Percentiles rank a stretch among this genome's conserved stretches.
Evolutionary conservation across 768 basidiomycete genomes (phyloP).

Genomic region (Cubamyces lactineus): DNA sequence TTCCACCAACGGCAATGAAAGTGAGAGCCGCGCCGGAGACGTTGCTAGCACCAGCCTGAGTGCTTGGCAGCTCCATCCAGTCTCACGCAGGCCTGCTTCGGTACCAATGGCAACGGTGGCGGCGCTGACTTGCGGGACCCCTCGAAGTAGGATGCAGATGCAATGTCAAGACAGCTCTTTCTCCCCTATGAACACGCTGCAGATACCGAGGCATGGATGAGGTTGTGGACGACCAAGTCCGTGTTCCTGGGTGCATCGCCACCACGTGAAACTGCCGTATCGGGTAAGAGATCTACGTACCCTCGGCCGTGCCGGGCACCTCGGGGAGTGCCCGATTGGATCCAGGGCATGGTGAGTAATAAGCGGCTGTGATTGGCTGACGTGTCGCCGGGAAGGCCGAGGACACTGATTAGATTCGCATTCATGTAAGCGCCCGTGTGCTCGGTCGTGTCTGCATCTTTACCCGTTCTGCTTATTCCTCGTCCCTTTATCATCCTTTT

Average conservation of each 20-base stretch:
- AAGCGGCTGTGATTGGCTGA: conserved; percentile 10
- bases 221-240: too few relatives aligned
- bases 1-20: too few relatives aligned
- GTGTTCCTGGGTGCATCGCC: conserved; percentile 1
- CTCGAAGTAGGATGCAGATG: too few relatives aligned
- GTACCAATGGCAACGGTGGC: too few relatives aligned
- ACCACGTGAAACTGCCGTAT: conserved; percentile 6
- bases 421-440: background rate
- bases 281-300: conserved; percentile 1
- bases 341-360: background rate
- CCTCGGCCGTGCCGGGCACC: conserved; percentile 4
- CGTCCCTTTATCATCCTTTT: conserved; percentile 24
- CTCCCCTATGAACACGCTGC: too few relatives aligned
- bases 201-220: too few relatives aligned
- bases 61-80: too few relatives aligned
- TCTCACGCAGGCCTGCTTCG: too few relatives aligned
- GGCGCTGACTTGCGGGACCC: too few relatives aligned
- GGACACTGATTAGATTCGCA: conserved; percentile 5
- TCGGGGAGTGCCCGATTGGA: conserved; percentile 10
- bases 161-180: too few relatives aligned
- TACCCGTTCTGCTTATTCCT: background rate
- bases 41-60: too few relatives aligned
- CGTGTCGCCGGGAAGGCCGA: conserved; percentile 12
- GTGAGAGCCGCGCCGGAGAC: too few relatives aligned
- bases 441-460: background rate